These are phyloP conservation scores for Agarophyton chilense DNA, from an alignment of 23 red algal genomes.

Conservation along the genomic window DNA sequence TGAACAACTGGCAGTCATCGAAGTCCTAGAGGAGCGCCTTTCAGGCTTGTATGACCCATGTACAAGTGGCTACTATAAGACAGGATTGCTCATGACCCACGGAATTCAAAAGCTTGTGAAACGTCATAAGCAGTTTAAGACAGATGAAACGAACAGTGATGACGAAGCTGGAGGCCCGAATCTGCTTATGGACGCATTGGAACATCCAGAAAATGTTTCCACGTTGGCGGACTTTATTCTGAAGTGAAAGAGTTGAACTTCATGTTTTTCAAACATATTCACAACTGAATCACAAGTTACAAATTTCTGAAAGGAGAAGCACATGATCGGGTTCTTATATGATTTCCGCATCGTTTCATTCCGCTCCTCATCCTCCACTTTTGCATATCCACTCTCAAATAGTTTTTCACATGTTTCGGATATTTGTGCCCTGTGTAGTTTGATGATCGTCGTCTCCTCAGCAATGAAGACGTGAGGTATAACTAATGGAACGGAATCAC, in stretches of 20 bases:
- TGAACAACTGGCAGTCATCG: background rate
- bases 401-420: too few relatives aligned
- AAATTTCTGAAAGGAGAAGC: too few relatives aligned
- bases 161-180: background rate
- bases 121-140: background rate
- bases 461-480: too few relatives aligned
- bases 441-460: too few relatives aligned
- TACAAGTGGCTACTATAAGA: slow-evolving; percentile 21
- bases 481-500: too few relatives aligned
- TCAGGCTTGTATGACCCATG: background rate
- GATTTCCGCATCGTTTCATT: too few relatives aligned
- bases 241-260: background rate
- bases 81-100: slow-evolving; percentile 10
- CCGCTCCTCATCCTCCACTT: too few relatives aligned
- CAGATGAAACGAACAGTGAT: background rate
- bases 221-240: background rate
- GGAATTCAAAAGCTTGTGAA: slow-evolving; percentile 17
- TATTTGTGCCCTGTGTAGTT: too few relatives aligned
- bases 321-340: too few relatives aligned
- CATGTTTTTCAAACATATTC: too few relatives aligned
- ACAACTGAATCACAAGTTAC: too few relatives aligned
- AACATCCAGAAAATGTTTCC: background rate
- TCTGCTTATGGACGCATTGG: background rate
- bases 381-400: too few relatives aligned
- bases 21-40: background rate